Conservation (phyloP, 2,329 filamentous ascomycete genomes). For the Colletotrichum noveboracense region DNA sequence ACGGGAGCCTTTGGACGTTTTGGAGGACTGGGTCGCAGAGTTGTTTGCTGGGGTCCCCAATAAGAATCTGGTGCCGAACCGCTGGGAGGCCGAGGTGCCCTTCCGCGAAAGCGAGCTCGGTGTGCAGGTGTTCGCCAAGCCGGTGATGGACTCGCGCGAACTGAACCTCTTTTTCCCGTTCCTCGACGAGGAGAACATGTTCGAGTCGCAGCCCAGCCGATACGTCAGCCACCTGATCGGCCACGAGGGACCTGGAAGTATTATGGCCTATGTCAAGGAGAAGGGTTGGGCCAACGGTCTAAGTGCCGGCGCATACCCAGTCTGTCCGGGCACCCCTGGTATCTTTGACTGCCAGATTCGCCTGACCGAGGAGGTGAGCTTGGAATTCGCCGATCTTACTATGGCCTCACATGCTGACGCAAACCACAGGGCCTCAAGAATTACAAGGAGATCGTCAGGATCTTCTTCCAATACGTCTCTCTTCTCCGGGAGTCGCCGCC, state of each 20-base stretch:
- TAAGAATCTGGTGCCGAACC: conserved; percentile 72
- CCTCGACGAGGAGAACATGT: conserved; percentile 81
- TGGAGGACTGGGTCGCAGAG: conserved; percentile 84
- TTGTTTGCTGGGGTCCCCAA: conserved; percentile 83
- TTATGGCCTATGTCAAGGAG: conserved; percentile 86
- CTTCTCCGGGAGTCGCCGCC: conserved; percentile 82
- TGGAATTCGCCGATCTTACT: background rate
- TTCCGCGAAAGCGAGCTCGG: conserved; percentile 55
- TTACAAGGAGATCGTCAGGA: conserved; percentile 82
- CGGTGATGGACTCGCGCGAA: conserved; percentile 85
- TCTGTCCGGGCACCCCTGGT: conserved; percentile 79
- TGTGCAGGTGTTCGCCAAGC: conserved; percentile 84
- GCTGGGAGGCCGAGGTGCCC: conserved; percentile 58
- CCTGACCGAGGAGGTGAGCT: conserved; percentile 77
- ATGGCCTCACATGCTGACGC: background rate
- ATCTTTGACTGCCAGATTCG: conserved; percentile 82
- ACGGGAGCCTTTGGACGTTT: conserved; percentile 78
- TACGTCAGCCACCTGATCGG: conserved; percentile 91
- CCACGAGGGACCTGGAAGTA: conserved; percentile 90
- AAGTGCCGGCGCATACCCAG: conserved; percentile 74
- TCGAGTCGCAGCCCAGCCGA: conserved; percentile 80
- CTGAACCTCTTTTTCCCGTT: conserved; percentile 85
- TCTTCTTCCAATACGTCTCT: conserved; percentile 89
- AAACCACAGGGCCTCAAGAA: conserved; percentile 68
- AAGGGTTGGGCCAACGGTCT: conserved; percentile 90